Conservation (phyloP, 2,329 filamentous ascomycete genomes). For the Penicillium griseofulvum region DNA sequence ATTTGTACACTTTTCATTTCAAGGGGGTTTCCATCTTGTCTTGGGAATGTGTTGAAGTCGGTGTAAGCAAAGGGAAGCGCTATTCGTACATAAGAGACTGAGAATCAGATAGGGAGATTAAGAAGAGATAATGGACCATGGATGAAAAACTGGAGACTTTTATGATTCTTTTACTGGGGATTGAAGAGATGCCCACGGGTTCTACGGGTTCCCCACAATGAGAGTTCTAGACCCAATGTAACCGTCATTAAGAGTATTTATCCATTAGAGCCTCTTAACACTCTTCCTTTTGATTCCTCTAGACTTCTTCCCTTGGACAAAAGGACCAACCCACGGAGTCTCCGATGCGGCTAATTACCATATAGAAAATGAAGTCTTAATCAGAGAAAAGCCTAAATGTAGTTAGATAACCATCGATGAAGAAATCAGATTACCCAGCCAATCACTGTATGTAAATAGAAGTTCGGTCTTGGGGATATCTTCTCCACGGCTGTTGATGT, state of each 20-base stretch:
- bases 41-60: conserved; percentile 17
- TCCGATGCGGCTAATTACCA: background rate
- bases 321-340: background rate
- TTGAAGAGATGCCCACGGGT: too few species aligned
- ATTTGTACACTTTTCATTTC: conserved; percentile 27
- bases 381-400: too few species aligned
- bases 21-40: conserved; percentile 27
- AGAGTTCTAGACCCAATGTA: background rate
- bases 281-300: too few species aligned
- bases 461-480: background rate
- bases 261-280: background rate
- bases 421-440: background rate
- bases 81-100: background rate
- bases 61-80: background rate
- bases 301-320: too few species aligned
- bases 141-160: background rate
- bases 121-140: background rate
- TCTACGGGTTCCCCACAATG: too few species aligned
- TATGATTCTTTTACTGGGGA: too few species aligned
- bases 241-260: background rate
- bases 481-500: background rate
- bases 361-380: background rate
- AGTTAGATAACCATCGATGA: too few species aligned
- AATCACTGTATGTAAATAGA: background rate
- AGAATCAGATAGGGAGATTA: too few species aligned